Percentiles rank a stretch among this genome's conserved stretches.
Conservation (phyloP, 2,329 filamentous ascomycete species). For the Ophiostoma ulmi region DNA sequence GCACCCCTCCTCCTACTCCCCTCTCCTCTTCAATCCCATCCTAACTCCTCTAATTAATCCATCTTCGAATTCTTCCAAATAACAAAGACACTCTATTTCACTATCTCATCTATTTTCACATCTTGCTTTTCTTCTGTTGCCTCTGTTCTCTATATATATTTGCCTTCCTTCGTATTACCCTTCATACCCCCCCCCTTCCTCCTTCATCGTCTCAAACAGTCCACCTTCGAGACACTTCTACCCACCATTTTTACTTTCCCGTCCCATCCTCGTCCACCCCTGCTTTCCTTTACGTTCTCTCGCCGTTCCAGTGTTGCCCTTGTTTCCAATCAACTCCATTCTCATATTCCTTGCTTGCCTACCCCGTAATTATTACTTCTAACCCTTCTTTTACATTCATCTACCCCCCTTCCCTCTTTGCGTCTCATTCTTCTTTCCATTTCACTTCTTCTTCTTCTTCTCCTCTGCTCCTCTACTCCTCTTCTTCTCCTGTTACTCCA, state of each 20-base stretch:
- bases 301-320: constrained; percentile 7
- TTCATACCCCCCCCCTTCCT: constrained; percentile 8
- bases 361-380: not conserved
- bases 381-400: constrained; percentile 4
- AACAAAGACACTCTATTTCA: not conserved
- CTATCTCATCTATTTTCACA: not conserved
- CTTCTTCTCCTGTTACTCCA: not conserved
- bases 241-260: constrained; percentile 11
- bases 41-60: not conserved
- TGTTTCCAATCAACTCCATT: constrained; percentile 16
- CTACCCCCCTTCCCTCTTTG: constrained; percentile 27
- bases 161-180: not conserved
- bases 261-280: constrained; percentile 13
- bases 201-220: constrained; percentile 21
- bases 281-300: constrained; percentile 7
- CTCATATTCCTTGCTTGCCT: not conserved
- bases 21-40: not conserved
- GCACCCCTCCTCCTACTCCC: not conserved
- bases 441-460: constrained; percentile 17
- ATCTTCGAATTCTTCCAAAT: not conserved
- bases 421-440: constrained; percentile 14
- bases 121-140: not conserved
- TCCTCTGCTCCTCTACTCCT: constrained; percentile 26
- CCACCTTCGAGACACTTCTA: constrained; percentile 17
- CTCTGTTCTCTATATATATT: not conserved